Evolutionary conservation across 2,329 filamentous ascomycete species (phyloP), one percentile per base, ranked within the genome.

Genomic region (Aspergillus tubingensis): DNA sequence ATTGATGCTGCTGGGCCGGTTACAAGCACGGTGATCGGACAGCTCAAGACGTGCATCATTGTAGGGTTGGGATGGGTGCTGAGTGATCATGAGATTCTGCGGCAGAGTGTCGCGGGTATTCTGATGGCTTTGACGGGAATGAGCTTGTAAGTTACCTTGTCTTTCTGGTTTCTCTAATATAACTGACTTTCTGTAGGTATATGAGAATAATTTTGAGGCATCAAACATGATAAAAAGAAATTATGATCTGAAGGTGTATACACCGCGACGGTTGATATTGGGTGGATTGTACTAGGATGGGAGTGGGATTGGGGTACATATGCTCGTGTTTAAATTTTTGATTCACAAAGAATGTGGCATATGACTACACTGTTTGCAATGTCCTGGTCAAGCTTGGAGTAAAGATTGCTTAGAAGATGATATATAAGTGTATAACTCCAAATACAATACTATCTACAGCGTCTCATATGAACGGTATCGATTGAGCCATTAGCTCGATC

Each of bases 21-120:
- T 3, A 86, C 85, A 7, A 88, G 85, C 66, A 88, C 86, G 0
- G 85, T 89, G 0, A 85, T 89, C 15, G 87, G 86, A 0, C 86
- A 89, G 67, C 77, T 87, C 38, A 89, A 89, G 75, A 89, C 86
- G 0, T 88, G 85, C 67, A 83, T 83, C 5, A 88, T 89, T 64
- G 85, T 88, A n/a, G 81, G 82, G 17, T 74, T 89, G 4, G 86
- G 86, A 30, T 89, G 86, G 86, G 60, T 60, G 1, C 57, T 54
- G 4, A 63, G 60, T 19, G 60, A 62, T 10, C 63, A 65, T 50
- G 30, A 55, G 2, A 52, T 68, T 6, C 52, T 60, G 38, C 43
- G 55, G 2, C 50, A 65, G 56, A 68, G 66, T 32, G 27, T 67
- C 6, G 39, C 63, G 3, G 66, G 66, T 0, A 62, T 68, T 32